Evolutionary conservation across 2,329 filamentous ascomycete genomes (phyloP).

Genomic region (Colletotrichum ledebouriae): DNA sequence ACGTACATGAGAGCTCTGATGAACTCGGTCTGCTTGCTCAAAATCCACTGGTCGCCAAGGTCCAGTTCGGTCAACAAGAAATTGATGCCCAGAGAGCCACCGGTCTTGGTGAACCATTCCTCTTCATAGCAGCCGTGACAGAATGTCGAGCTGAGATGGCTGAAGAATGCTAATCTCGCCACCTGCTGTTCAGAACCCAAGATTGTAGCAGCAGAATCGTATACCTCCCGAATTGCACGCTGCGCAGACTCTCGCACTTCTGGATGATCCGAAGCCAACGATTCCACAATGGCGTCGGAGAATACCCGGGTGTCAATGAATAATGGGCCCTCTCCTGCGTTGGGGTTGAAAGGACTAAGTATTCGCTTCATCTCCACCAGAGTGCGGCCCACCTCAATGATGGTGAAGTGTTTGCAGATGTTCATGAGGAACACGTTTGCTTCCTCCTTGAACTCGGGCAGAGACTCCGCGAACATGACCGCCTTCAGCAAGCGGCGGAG

Average conservation of each 20-base stretch:
- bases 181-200: conserved; percentile 82
- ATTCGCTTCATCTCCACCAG: conserved; percentile 83
- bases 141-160: conserved; percentile 84
- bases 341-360: conserved; percentile 84
- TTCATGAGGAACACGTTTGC: conserved; percentile 82
- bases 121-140: conserved; percentile 97
- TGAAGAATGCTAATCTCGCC: conserved; percentile 86
- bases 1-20: conserved; percentile 94
- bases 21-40: conserved; percentile 86
- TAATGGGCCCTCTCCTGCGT: conserved; percentile 87
- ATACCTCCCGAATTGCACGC: conserved; percentile 81
- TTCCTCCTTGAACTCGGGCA: conserved; percentile 83
- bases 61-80: conserved; percentile 88
- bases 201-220: conserved; percentile 81
- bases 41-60: conserved; percentile 86
- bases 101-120: conserved; percentile 98
- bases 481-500: conserved; percentile 92
- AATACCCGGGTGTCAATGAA: conserved; percentile 89
- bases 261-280: conserved; percentile 85
- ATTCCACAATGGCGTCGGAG: conserved; percentile 91
- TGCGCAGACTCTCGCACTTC: conserved; percentile 87
- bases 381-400: conserved; percentile 90
- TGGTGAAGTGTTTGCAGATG: conserved; percentile 88
- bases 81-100: conserved; percentile 90
- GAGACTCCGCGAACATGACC: conserved; percentile 84